Conservation (phyloP, 1,284 basidiomycete species). For the Gastroboletus turbinatus region DNA sequence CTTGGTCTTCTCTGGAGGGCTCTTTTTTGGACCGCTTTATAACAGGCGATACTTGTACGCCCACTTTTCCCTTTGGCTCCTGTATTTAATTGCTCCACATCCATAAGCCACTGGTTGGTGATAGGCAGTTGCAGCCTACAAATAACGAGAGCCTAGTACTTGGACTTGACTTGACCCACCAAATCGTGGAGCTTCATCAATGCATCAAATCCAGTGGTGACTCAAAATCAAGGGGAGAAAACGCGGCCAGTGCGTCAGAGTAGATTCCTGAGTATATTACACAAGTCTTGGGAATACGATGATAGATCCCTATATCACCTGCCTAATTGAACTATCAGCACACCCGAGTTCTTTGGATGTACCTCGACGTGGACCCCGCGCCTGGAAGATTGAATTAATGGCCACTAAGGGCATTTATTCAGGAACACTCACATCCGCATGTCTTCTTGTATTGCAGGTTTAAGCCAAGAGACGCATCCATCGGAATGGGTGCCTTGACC, state of each 20-base stretch:
- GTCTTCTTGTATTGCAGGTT: conserved; percentile 87
- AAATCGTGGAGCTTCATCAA: too few species aligned
- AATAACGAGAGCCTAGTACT: too few species aligned
- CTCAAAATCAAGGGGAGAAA: too few species aligned
- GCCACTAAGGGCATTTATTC: not conserved
- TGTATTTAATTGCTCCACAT: not conserved
- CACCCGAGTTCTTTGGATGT: conserved; percentile 82
- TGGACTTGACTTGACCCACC: too few species aligned
- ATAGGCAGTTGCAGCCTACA: conserved; percentile 28
- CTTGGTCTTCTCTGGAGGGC: conserved; percentile 38
- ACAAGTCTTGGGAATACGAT: not conserved
- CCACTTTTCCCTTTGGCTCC: not conserved
- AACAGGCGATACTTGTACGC: conserved; percentile 37
- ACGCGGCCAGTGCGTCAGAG: not conserved
- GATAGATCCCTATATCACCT: conserved; percentile 1
- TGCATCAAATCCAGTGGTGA: too few species aligned
- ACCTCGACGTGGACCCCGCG: conserved; percentile 39
- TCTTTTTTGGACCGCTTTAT: conserved; percentile 37
- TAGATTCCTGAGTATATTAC: not conserved
- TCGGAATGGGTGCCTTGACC: conserved; percentile 86
- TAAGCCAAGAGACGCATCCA: conserved; percentile 82
- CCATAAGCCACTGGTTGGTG: conserved; percentile 27
- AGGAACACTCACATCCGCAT: conserved; percentile 62
- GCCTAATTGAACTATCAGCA: conserved; percentile 75
- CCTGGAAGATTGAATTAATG: conserved; percentile 9